A percentile compares a stretch with the other conserved stretches of the same genome.
Evolutionary conservation across 73 alveolate genomes (phyloP).

Genomic region (Paramecium sexaurelia): DNA sequence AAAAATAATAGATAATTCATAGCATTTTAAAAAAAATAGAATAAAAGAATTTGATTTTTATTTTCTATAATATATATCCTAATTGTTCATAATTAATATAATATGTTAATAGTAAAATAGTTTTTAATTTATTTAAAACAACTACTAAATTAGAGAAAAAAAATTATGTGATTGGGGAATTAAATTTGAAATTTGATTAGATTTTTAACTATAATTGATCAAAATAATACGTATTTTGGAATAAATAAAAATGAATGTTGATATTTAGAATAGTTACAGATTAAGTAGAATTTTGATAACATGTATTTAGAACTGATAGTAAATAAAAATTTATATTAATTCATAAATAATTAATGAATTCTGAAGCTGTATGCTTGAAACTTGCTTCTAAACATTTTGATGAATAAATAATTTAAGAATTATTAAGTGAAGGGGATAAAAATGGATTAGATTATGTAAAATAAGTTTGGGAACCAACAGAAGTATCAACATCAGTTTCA

Average conservation of each 20-base stretch:
- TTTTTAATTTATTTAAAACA: too few relatives aligned
- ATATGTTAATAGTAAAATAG: too few relatives aligned
- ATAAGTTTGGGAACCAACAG: constrained; percentile 54
- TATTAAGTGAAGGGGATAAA: background rate
- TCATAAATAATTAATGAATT: constrained; percentile 10
- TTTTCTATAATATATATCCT: background rate
- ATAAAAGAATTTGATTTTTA: background rate
- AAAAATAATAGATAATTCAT: background rate
- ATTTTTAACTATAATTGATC: too few relatives aligned
- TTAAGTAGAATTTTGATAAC: background rate
- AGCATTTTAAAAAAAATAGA: background rate
- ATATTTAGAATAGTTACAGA: too few relatives aligned
- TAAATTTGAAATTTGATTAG: too few relatives aligned
- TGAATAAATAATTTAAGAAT: constrained; percentile 11
- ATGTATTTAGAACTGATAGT: background rate
- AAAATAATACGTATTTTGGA: too few relatives aligned
- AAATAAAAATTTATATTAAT: background rate
- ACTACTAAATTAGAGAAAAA: too few relatives aligned
- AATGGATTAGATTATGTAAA: constrained; percentile 39
- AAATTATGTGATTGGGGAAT: too few relatives aligned
- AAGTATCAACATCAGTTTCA: constrained; percentile 20
- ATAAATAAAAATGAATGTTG: too few relatives aligned
- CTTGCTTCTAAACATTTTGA: constrained; percentile 45
- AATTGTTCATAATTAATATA: background rate
- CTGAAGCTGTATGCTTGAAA: constrained; percentile 45